Percentiles rank a stretch among this genome's conserved stretches.
Evolutionary conservation across 305 asterid genomes (phyloP).

Genomic region (Fraxinus latifolia): DNA sequence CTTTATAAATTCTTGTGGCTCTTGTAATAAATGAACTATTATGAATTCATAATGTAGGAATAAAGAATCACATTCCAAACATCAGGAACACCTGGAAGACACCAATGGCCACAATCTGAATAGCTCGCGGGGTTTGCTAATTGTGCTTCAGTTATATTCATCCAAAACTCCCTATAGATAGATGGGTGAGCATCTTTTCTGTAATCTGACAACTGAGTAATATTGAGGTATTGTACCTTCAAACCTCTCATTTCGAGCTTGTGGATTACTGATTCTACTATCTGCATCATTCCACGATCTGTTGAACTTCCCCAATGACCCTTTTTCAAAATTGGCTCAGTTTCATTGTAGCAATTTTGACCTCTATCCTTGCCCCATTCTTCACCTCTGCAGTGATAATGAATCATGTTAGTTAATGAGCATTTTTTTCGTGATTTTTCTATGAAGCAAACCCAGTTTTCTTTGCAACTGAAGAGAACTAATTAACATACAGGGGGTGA

Average conservation of each 20-base stretch:
- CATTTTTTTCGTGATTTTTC: not conserved
- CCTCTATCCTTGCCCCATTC: constrained; percentile 34
- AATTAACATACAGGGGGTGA: constrained; percentile 28
- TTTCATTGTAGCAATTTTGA: constrained; percentile 38
- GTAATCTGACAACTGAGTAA: constrained; percentile 55
- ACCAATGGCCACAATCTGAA: constrained; percentile 77
- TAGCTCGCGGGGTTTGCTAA: constrained; percentile 26
- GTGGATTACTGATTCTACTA: constrained; percentile 36
- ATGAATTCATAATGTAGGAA: constrained; percentile 37
- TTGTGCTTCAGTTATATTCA: constrained; percentile 27
- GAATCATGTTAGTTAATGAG: not conserved
- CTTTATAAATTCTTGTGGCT: not conserved
- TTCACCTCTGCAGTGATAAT: constrained; percentile 26
- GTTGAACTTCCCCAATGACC: constrained; percentile 38
- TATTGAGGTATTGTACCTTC: constrained; percentile 42
- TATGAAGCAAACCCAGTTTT: not conserved
- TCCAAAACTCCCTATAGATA: constrained; percentile 34
- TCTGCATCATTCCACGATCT: constrained; percentile 36
- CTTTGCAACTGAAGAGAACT: not conserved
- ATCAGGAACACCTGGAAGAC: constrained; percentile 85
- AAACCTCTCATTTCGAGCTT: constrained; percentile 47
- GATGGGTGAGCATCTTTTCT: constrained; percentile 71
- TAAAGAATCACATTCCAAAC: constrained; percentile 64
- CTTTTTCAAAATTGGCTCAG: constrained; percentile 36
- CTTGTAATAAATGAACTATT: not conserved